Evolutionary conservation across 2,329 filamentous ascomycete species (phyloP).

Genomic region (Talaromyces rugulosus): DNA sequence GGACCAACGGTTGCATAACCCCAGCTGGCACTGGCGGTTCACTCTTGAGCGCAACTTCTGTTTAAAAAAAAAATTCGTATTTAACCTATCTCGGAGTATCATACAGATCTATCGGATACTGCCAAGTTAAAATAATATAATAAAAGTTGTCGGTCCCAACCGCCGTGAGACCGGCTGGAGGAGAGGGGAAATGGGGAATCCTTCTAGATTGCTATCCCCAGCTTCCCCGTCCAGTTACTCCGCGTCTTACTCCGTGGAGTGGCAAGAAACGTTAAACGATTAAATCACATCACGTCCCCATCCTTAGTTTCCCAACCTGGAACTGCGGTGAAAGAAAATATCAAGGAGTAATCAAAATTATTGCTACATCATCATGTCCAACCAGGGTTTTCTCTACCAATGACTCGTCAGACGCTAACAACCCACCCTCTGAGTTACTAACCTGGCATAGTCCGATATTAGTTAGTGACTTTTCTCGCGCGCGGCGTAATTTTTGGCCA

Average conservation of each 20-base stretch:
- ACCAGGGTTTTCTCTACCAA: background rate
- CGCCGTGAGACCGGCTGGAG: background rate
- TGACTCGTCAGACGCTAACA: background rate
- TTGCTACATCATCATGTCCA: background rate
- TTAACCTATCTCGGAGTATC: background rate
- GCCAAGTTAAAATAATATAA: background rate
- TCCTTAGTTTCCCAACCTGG: background rate
- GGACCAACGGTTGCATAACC: background rate
- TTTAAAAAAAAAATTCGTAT: no score
- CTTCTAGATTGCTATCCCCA: background rate
- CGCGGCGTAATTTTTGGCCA: background rate
- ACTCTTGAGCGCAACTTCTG: background rate
- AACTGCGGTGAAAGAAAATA: background rate
- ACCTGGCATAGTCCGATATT: no score
- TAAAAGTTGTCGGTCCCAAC: background rate
- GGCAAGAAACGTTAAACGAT: background rate
- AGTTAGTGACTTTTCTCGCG: background rate
- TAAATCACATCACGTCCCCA: background rate
- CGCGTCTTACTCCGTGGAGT: background rate
- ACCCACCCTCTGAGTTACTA: no score
- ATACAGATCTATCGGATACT: background rate
- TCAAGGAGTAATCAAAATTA: background rate
- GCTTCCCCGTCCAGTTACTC: background rate
- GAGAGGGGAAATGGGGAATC: background rate
- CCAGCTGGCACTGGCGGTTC: background rate